Evolutionary conservation across 495 filamentous ascomycete species (phyloP), one percentile per base, ranked within the genome.

Genomic region (Trichocladium antarcticum): DNA sequence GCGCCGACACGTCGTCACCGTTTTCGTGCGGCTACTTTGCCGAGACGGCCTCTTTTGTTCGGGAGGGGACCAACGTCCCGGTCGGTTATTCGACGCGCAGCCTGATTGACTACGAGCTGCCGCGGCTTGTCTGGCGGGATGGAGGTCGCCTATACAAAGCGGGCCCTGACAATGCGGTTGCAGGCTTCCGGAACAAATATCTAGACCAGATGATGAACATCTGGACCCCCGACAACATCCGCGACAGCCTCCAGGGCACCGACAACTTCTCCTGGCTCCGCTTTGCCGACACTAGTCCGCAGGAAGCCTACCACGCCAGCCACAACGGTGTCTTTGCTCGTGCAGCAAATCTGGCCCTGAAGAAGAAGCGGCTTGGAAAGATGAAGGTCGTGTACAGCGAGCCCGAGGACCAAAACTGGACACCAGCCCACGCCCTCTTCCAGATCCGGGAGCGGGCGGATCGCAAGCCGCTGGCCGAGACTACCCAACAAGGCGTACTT

Each of bases 21-120:
- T 82, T 89, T 59, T 87, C 86, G 1, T 75, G 82, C 49, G 82
- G 79, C 7, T 74, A 83, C 64, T 97, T 88, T 62, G 93, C 89
- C 15, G 93, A 97, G 66, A 95, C 89, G 9, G 89, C 84, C 11
- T 94, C 87, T 0, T 97, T 99, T 62, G 68, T 96, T 50, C 83
- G 92, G 8, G 92, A 99, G 65, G 89, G 89, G 21, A 70, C 72
- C 17, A 81, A 81, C 57, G 75, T 95, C 49, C 74, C 85, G 31
- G 80, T 96, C 19, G 81, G 73, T 7, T 97, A 97, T 56, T 96
- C 93, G 2, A 87, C 86, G 1, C 81, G 86, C 48, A 96, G 81
- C 58, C 53, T 84, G 53, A 89, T 99, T 50, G 81, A 89, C 54
- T 96, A 89, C 61, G 72, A 78, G 12, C 59, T 96, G 32, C 92